A percentile compares a stretch with the other conserved stretches of the same genome.
Conservation (phyloP, 805 yeast genomes). For the Teunomyces lycoperdinae region DNA sequence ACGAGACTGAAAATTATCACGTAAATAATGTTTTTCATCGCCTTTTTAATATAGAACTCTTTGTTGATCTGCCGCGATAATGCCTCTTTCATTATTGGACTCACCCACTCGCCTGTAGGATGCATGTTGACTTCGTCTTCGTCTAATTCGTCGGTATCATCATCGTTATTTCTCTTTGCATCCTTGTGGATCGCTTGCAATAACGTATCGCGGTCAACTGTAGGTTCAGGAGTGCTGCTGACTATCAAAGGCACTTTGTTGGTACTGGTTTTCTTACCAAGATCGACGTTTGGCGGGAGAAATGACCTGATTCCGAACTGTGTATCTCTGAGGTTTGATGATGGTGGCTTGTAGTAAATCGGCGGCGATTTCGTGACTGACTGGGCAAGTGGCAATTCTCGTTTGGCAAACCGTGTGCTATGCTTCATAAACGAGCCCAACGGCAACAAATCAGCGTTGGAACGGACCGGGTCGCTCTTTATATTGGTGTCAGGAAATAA, state of each 20-base stretch:
- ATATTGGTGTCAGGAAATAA: background rate
- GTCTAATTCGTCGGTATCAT: conserved; percentile 7
- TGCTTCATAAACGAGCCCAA: background rate
- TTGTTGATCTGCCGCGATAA: conserved; percentile 43
- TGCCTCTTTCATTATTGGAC: conserved; percentile 45
- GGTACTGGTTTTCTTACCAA: background rate
- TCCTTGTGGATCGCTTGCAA: background rate
- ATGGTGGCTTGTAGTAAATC: conserved; percentile 32
- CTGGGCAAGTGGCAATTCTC: background rate
- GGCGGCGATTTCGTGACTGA: conserved; percentile 14
- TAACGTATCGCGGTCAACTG: background rate
- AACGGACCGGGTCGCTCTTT: background rate
- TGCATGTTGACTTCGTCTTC: conserved; percentile 1
- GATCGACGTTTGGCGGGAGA: conserved; percentile 20
- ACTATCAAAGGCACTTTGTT: conserved; percentile 6
- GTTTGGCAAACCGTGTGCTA: background rate
- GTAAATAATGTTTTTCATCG: conserved; percentile 25
- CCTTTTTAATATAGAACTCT: conserved; percentile 32
- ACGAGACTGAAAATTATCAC: conserved; percentile 28
- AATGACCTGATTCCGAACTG: conserved; percentile 25
- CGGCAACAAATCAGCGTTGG: conserved; percentile 1
- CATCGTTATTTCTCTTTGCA: background rate
- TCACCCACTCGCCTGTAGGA: conserved; percentile 31
- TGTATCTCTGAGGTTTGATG: conserved; percentile 20
- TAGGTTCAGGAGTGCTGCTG: background rate